Conservation (phyloP, 371 early-diverging fungal genomes). For the Cladochytrium tenue region DNA sequence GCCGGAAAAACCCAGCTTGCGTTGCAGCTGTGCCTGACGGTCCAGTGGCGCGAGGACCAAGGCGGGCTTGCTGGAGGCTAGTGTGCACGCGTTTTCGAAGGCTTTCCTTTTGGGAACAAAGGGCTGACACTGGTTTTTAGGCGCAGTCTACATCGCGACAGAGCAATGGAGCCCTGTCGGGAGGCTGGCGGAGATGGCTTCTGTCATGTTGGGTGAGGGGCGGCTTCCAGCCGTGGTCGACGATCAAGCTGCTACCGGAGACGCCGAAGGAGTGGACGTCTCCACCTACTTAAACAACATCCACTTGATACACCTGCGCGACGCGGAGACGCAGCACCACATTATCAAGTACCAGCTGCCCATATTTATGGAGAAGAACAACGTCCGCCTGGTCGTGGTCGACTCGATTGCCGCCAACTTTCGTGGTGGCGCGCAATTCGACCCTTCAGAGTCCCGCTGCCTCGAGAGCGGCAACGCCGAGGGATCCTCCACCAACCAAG, state of each 20-base stretch:
- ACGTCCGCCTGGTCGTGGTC: constrained; percentile 70
- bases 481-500: background rate
- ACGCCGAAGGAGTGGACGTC: constrained; percentile 19
- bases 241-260: too few relatives aligned
- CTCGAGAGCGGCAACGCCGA: background rate
- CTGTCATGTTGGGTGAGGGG: background rate
- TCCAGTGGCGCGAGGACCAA: constrained; percentile 54
- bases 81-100: constrained; percentile 28
- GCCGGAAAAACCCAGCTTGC: constrained; percentile 81
- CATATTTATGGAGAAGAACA: constrained; percentile 51
- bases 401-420: constrained; percentile 85
- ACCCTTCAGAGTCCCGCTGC: background rate
- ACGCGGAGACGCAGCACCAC: constrained; percentile 72
- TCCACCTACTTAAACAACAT: constrained; percentile 39
- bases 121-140: constrained; percentile 14
- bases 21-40: constrained; percentile 73
- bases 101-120: constrained; percentile 17
- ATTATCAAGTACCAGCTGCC: constrained; percentile 71
- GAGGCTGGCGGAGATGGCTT: constrained; percentile 12
- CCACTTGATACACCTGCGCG: constrained; percentile 64
- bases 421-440: constrained; percentile 50
- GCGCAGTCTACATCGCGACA: constrained; percentile 62
- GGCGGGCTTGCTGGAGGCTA: constrained; percentile 67
- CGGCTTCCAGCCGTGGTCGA: constrained; percentile 5
- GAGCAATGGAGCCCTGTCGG: constrained; percentile 63